phyloP scores from a whole-genome alignment of 2,329 filamentous ascomycete genomes.

The Aspergillus nomiae region DNA sequence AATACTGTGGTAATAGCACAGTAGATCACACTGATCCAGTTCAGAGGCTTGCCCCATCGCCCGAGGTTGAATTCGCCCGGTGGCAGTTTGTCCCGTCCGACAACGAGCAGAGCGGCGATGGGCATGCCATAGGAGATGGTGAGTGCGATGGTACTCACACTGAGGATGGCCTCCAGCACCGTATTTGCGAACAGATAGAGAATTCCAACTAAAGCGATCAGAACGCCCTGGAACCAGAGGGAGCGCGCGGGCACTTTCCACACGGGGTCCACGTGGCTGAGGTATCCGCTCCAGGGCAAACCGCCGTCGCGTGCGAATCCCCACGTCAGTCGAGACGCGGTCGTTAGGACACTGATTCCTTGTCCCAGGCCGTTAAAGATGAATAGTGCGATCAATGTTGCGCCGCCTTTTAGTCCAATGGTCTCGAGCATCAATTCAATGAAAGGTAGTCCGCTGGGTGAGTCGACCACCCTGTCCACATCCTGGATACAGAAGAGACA shows the following conservation, averaged over 20 bases:
- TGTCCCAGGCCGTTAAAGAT: constrained; percentile 60
- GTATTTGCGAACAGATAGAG: constrained; percentile 59
- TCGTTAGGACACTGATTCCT: constrained; percentile 55
- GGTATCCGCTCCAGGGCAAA: constrained; percentile 48
- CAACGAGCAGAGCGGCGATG: constrained; percentile 51
- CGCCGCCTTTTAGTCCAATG: constrained; percentile 45
- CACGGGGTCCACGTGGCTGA: constrained; percentile 46
- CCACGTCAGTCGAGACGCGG: constrained; percentile 56
- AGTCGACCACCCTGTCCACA: constrained; percentile 45
- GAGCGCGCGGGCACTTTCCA: constrained; percentile 58
- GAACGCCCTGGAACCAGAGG: constrained; percentile 54
- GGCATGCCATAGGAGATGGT: constrained; percentile 57
- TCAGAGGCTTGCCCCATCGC: constrained; percentile 43
- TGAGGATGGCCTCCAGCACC: constrained; percentile 56
- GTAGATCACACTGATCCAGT: constrained; percentile 56
- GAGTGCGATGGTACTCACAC: constrained; percentile 59
- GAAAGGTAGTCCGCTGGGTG: constrained; percentile 48
- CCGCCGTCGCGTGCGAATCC: constrained; percentile 59
- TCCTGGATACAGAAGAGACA: constrained; percentile 56
- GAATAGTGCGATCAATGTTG: constrained; percentile 56
- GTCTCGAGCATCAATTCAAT: constrained; percentile 51
- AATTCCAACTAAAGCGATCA: constrained; percentile 54
- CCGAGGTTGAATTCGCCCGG: constrained; percentile 50
- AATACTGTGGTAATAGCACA: constrained; percentile 56
- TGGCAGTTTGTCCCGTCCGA: constrained; percentile 57